Evolutionary conservation across 2,329 filamentous ascomycete species (phyloP), one percentile per base, ranked within the genome.

Genomic region (Alternaria conjuncta): DNA sequence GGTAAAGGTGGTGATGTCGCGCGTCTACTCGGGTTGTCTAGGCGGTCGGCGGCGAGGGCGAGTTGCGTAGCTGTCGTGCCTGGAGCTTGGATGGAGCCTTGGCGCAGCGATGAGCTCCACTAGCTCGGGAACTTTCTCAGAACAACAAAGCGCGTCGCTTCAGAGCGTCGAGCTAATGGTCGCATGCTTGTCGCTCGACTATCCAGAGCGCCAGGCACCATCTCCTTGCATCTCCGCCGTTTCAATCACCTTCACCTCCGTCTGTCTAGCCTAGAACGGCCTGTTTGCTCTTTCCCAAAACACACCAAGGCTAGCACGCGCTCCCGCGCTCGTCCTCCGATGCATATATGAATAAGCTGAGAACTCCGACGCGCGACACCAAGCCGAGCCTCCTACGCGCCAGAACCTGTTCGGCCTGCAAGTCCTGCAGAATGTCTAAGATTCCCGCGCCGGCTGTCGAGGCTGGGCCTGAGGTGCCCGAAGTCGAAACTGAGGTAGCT

Each of bases 401-500:
- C 57, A 78, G 60, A 66, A 90, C 93, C 90, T 88, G 89, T 60
- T 92, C 92, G 80, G 84, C 85, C 78, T 90, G 90, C 78, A 86
- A 80, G 71, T 78, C 85, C 76, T 90, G 90, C 78, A 86, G 80
- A 71, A 78, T 84, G 59, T 81, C 82, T 63, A 74, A 78, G 56
- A 75, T 74, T 60, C 82, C 79, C 63, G 78, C 79, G 65, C 84
- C 80, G 58, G 75, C 75, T 58, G 79, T 80, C 55, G 84, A 86
- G 76, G 77, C 81, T 66, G 92, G 91, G 45, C 85, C 88, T 54
- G 89, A 93, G 74, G 85, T 97, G 58, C 85, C 89, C 70, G 90
- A 94, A 69, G 91, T 97, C 71, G 88, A 90, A 78, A 95, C 94
- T 69, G 93, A 97, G 85, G 92, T 93, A 82, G 55, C 65, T 57